Evolutionary conservation across 2,329 filamentous ascomycete species (phyloP).

Genomic region (Alternaria alternata): DNA sequence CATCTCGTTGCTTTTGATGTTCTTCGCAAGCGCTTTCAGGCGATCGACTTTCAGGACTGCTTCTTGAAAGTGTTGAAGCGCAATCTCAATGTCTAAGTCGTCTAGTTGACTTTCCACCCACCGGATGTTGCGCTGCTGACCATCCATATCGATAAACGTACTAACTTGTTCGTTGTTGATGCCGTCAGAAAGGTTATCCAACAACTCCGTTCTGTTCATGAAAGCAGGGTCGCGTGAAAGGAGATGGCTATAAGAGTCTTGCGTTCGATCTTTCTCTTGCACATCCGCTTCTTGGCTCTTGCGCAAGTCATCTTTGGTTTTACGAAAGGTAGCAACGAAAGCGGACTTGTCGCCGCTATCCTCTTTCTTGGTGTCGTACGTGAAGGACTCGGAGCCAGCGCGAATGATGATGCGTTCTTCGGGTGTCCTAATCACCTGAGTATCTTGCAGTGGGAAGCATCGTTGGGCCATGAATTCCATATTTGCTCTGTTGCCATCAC

Average conservation of each 20-base stretch:
- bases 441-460: slow-evolving; percentile 92
- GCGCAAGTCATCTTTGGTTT: slow-evolving; percentile 89
- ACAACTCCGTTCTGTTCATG: slow-evolving; percentile 78
- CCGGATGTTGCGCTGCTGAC: slow-evolving; percentile 92
- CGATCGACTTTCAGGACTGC: slow-evolving; percentile 87
- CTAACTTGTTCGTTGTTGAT: slow-evolving; percentile 74
- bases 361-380: slow-evolving; percentile 87
- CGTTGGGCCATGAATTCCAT: slow-evolving; percentile 87
- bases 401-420: slow-evolving; percentile 78
- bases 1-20: slow-evolving; percentile 83
- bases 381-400: slow-evolving; percentile 89
- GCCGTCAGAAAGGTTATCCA: slow-evolving; percentile 73
- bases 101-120: slow-evolving; percentile 97
- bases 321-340: slow-evolving; percentile 87
- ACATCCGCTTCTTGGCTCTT: slow-evolving; percentile 86
- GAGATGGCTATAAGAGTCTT: slow-evolving; percentile 87
- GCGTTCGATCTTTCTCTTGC: slow-evolving; percentile 83
- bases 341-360: slow-evolving; percentile 80
- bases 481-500: slow-evolving; percentile 51
- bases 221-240: slow-evolving; percentile 79
- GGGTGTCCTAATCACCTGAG: slow-evolving; percentile 86
- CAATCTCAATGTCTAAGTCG: slow-evolving; percentile 94
- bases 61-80: slow-evolving; percentile 85
- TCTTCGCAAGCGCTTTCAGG: slow-evolving; percentile 78
- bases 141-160: slow-evolving; percentile 93